Base-by-base conservation (phyloP, 371 early-diverging fungal species). In the Actinomortierella ambigua region DNA sequence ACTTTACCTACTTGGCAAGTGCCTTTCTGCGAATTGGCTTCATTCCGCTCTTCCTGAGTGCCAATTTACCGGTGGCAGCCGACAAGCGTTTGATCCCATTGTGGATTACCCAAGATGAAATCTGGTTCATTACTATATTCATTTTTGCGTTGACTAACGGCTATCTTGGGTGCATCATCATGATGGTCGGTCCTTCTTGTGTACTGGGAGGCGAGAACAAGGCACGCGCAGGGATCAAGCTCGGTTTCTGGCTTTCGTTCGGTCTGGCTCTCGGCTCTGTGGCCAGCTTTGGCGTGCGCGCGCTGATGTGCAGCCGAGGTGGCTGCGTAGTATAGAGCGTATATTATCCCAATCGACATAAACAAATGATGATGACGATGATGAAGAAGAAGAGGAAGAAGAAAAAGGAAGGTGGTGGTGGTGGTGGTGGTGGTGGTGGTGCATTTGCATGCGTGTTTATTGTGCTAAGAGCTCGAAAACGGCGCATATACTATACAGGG, bases 111-210 rank as follows among this genome's bases (percentile, higher is more conserved):
- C 81, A 77, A n/a, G 93, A 92, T 67, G 59, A 71, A 41, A 57
- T 78, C 18, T 92, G 88, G 64, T 83, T 90, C 52, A 15, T 81
- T 1, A 59, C 91, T 15, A 75, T 92, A 23, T 73, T 81, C 58
- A 13, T 90, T 42, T 88, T 93, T 62, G 86, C 89, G 13, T 52
- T 86, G 23, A 79, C 88, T 18, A 90, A 88, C 59, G 94, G 94
- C 0, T 90, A 87, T 76, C 47, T 91, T 34, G 84, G 83, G 34
- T 86, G 91, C 49, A 67, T 90, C 43, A 59, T 81, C n/a, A 91
- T 93, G 81, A 92, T 93, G 86, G 78, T 85, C 5, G 93, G 88
- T 2, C 93, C 93, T 1, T 78, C 85, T 26, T 76, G 68, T 42
- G 64, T 88, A 8, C 69, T 81, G 11, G 67, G 60, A 41, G 63